These are phyloP conservation scores for Penicillium fimorum DNA, from an alignment of 495 filamentous ascomycete genomes.

Conservation along the genomic window DNA sequence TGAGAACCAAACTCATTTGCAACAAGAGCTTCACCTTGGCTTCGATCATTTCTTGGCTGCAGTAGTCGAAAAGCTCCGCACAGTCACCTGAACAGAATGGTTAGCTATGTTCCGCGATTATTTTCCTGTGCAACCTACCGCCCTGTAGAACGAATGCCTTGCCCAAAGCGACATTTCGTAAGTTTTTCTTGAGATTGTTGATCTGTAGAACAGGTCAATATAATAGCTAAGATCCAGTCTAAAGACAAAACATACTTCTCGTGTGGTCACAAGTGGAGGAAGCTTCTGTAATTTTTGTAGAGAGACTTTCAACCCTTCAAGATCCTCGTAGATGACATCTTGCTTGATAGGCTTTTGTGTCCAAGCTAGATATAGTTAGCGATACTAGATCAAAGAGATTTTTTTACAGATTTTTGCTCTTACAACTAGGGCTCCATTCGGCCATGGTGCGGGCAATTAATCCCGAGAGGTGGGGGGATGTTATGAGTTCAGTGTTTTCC, in stretches of 20 bases:
- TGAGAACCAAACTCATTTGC: conserved; percentile 14
- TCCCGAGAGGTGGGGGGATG: conserved; percentile 11
- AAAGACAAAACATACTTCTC: conserved; percentile 49
- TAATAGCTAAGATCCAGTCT: neutral
- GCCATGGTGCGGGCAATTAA: conserved; percentile 21
- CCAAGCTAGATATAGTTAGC: conserved; percentile 61
- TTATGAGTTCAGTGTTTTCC: neutral
- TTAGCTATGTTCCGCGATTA: conserved; percentile 1
- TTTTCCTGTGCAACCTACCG: conserved; percentile 36
- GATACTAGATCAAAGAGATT: neutral
- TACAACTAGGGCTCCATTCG: conserved; percentile 39
- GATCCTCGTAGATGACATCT: conserved; percentile 75
- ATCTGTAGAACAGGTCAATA: conserved; percentile 53
- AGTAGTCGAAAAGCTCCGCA: conserved; percentile 97
- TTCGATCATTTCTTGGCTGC: conserved; percentile 81
- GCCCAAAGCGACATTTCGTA: conserved; percentile 84
- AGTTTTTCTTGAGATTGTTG: conserved; percentile 65
- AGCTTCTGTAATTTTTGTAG: conserved; percentile 69
- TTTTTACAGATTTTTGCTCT: conserved; percentile 4
- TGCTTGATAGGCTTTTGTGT: conserved; percentile 89
- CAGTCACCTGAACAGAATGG: conserved; percentile 63
- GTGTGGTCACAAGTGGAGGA: conserved; percentile 86
- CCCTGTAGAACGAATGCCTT: conserved; percentile 95
- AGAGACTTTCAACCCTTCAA: conserved; percentile 58
- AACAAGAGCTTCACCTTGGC: conserved; percentile 64